Percentiles rank a stretch among this genome's conserved stretches.
Evolutionary conservation across 2,329 filamentous ascomycete genomes (phyloP).

Genomic region (Colletotrichum destructivum): DNA sequence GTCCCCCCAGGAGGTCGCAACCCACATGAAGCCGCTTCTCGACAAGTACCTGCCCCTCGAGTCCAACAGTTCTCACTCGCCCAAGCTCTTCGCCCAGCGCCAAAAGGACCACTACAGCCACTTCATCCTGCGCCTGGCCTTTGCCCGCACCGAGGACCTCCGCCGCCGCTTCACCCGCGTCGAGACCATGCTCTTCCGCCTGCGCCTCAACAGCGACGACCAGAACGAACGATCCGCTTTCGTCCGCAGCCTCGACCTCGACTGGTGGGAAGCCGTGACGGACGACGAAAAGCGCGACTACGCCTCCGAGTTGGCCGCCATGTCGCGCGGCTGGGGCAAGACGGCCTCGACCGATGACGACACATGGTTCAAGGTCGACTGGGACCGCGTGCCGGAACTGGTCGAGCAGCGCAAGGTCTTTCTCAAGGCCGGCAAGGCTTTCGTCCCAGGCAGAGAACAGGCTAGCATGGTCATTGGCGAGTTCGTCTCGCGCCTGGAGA

Average conservation of each 20-base stretch:
- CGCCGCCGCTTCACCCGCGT: constrained; percentile 87
- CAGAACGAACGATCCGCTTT: constrained; percentile 81
- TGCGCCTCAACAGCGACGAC: constrained; percentile 86
- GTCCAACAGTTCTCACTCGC: constrained; percentile 76
- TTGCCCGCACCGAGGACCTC: constrained; percentile 91
- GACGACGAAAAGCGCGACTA: constrained; percentile 83
- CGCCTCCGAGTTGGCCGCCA: constrained; percentile 72
- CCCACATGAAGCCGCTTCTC: constrained; percentile 88
- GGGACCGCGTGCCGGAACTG: constrained; percentile 91
- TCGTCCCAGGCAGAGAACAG: constrained; percentile 90
- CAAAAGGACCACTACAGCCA: constrained; percentile 98
- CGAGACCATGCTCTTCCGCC: constrained; percentile 89
- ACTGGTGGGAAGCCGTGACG: constrained; percentile 90
- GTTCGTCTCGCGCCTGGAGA: constrained; percentile 84
- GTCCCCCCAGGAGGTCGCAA: constrained; percentile 82
- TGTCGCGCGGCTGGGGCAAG: constrained; percentile 57
- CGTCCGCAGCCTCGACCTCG: constrained; percentile 81
- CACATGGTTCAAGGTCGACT: constrained; percentile 96
- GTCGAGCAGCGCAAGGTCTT: constrained; percentile 86
- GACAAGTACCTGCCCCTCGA: constrained; percentile 89
- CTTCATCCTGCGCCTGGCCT: constrained; percentile 95
- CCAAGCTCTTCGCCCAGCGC: constrained; percentile 78
- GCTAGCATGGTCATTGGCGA: constrained; percentile 90
- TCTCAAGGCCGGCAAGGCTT: constrained; percentile 86
- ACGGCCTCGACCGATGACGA: constrained; percentile 77